Evolutionary conservation across 495 filamentous ascomycete species (phyloP).

Genomic region (Podospora pseudopauciseta): DNA sequence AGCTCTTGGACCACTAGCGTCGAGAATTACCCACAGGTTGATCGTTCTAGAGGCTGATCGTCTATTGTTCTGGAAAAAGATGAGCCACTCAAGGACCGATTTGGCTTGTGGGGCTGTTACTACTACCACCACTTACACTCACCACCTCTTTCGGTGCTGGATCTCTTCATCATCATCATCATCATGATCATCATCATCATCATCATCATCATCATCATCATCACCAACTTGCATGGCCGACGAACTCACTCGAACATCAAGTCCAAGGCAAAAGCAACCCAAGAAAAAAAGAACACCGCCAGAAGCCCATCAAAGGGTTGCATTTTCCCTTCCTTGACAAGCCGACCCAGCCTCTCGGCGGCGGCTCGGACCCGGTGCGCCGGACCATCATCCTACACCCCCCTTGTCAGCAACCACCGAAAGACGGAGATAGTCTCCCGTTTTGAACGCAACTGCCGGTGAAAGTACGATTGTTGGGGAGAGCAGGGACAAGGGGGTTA

Average conservation of each 20-base stretch:
- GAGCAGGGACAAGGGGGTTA: neutral
- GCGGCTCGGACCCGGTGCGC: constrained; percentile 1
- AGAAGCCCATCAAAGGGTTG: neutral
- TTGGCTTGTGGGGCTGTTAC: neutral
- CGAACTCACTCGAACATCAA: neutral
- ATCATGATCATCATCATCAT: neutral
- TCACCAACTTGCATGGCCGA: neutral
- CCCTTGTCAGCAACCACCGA: neutral
- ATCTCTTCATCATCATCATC: neutral
- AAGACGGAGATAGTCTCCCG: neutral
- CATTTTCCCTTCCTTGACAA: neutral
- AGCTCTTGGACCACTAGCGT: neutral
- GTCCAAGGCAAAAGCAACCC: neutral
- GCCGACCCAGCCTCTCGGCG: constrained; percentile 1
- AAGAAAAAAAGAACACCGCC: neutral
- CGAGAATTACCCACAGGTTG: neutral
- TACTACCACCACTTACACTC: neutral
- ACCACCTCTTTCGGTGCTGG: neutral
- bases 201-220: too few species aligned
- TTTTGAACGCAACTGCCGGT: neutral
- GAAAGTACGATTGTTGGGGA: neutral
- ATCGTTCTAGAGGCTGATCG: neutral
- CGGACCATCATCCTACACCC: neutral
- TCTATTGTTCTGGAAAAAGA: constrained; percentile 5
- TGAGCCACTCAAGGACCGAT: neutral